Percentiles rank a stretch among this genome's conserved stretches.
Conservation (phyloP, 495 filamentous ascomycete species). For the Penicillium macrosclerotiorum region DNA sequence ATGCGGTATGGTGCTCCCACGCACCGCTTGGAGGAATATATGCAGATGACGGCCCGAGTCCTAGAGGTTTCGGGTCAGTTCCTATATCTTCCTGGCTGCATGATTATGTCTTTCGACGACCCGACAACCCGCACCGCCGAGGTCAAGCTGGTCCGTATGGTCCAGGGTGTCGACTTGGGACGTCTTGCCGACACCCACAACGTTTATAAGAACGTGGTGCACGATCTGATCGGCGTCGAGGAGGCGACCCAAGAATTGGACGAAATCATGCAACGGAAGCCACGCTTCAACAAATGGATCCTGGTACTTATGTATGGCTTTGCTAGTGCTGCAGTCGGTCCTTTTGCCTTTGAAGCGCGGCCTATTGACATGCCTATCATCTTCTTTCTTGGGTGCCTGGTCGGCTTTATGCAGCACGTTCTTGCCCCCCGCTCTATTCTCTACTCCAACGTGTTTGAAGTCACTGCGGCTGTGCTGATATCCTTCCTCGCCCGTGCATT, state of each 20-base stretch:
- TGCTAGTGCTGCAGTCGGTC: slow-evolving; percentile 73
- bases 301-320: slow-evolving; percentile 77
- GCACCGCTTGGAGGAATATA: slow-evolving; percentile 80
- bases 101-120: slow-evolving; percentile 96
- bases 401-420: slow-evolving; percentile 81
- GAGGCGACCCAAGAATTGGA: slow-evolving; percentile 74
- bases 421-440: slow-evolving; percentile 76
- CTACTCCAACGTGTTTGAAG: slow-evolving; percentile 84
- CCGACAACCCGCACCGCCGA: slow-evolving; percentile 85
- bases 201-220: slow-evolving; percentile 90
- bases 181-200: slow-evolving; percentile 82
- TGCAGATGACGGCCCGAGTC: slow-evolving; percentile 86
- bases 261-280: slow-evolving; percentile 60
- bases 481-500: slow-evolving; percentile 85
- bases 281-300: slow-evolving; percentile 69
- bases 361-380: slow-evolving; percentile 85
- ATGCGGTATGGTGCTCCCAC: slow-evolving; percentile 84
- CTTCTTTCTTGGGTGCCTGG: slow-evolving; percentile 77
- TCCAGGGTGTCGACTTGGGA: slow-evolving; percentile 80
- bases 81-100: slow-evolving; percentile 87
- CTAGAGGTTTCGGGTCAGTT: slow-evolving; percentile 90
- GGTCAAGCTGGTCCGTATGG: slow-evolving; percentile 78
- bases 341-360: slow-evolving; percentile 84
- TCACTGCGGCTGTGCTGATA: slow-evolving; percentile 78
- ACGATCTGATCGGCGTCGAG: slow-evolving; percentile 81